Conservation (phyloP, 1,284 basidiomycete species). For the Tylopilus orsonianus region DNA sequence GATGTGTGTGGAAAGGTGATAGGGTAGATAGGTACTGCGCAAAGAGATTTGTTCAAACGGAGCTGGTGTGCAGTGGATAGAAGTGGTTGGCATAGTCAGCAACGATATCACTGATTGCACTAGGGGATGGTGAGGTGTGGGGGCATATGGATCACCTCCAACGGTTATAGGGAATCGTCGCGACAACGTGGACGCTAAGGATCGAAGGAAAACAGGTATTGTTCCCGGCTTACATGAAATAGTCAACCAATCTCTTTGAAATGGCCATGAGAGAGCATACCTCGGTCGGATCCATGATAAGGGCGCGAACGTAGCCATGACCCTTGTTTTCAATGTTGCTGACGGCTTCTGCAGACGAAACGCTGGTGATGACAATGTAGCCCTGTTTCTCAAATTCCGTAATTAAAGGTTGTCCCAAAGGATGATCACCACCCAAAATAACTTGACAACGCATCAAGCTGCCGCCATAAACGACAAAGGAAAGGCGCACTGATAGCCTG, state of each 20-base stretch:
- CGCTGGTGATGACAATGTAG: slow-evolving; percentile 79
- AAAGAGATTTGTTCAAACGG: slow-evolving; percentile 74
- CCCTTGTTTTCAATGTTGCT: slow-evolving; percentile 60
- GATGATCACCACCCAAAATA: slow-evolving; percentile 75
- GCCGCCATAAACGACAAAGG: slow-evolving; percentile 1
- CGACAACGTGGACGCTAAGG: slow-evolving; percentile 74
- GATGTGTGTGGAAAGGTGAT: slow-evolving; percentile 70
- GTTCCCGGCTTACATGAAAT: slow-evolving; percentile 54
- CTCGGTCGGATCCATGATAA: slow-evolving; percentile 75
- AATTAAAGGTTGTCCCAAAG: slow-evolving; percentile 67
- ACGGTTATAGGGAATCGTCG: slow-evolving; percentile 75
- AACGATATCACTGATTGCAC: slow-evolving; percentile 73
- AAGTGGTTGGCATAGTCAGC: slow-evolving; percentile 49
- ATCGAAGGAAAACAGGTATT: slow-evolving; percentile 73
- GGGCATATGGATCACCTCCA: slow-evolving; percentile 74
- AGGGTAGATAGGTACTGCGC: slow-evolving; percentile 59
- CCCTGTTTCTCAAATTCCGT: slow-evolving; percentile 71
- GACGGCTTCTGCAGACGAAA: slow-evolving; percentile 62
- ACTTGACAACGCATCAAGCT: slow-evolving; percentile 44
- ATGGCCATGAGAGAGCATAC: slow-evolving; percentile 35
- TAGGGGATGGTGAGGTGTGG: slow-evolving; percentile 60
- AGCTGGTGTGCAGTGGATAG: slow-evolving; percentile 42
- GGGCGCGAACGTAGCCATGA: slow-evolving; percentile 73
- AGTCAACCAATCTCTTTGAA: slow-evolving; percentile 6
- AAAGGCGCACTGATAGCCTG: slow-evolving; percentile 65